Base-by-base conservation (phyloP, 2,329 filamentous ascomycete genomes). In the Fusarium incarnatum region DNA sequence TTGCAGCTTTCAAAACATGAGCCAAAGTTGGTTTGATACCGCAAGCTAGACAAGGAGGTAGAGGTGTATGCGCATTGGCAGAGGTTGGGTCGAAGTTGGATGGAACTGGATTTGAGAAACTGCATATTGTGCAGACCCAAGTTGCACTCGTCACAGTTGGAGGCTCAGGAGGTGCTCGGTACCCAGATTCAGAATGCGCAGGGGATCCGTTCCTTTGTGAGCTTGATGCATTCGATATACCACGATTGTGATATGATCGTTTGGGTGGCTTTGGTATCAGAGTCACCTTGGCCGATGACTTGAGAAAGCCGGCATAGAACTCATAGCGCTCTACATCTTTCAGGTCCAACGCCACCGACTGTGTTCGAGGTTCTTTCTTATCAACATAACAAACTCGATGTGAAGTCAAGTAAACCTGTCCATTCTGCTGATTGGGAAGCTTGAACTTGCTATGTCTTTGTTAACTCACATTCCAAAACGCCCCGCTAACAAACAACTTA, bases 311-410 rank as follows among this genome's bases (percentile, higher is more conserved):
- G 42, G 93, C 93, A 81, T 97, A 97, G 82, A 94, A 94, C 72
- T 99, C 96, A 76, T 91, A 91, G 72, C 92, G 89, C 75, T 99
- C 96, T 46, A 99, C 89, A 78, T 97, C 92, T 78, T 94, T 97
- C 57, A 99, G 83, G 72, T 97, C 92, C 56, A 99, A 86, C 18
- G 93, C 92, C 32, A 94, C 88, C 0, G 94, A 97, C 79, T 93
- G 89, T 77, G 92, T 92, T 68, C 95, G 88, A 18, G 96, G 94
- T 69, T 98, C 92, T 32, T 89, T 87, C 76, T 94, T 92, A 77
- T 98, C 94, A 70, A 99, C 93, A 78, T 98, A 99, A 83, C 95
- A 99, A 67, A 94, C 90, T 56, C 96, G 92, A 81, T 98, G 95
- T 11, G 96, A 97, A 20, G 96, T 99, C 81, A 99, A 81, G 79